Evolutionary conservation across 768 basidiomycete species (phyloP).

Genomic region (Tylopilus felleus): DNA sequence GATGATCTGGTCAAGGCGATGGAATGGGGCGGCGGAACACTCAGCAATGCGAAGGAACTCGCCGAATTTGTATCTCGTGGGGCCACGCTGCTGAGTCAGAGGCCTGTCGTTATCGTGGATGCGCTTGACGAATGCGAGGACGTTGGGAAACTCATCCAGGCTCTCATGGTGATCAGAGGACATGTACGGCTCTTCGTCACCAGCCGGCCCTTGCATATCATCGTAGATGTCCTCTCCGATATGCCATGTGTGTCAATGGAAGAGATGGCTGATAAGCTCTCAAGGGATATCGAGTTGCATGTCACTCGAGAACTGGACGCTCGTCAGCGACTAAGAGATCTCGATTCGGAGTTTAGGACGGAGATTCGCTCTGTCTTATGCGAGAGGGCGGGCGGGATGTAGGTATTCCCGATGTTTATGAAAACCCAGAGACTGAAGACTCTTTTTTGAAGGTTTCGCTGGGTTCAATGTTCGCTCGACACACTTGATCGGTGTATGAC

Average conservation of each 20-base stretch:
- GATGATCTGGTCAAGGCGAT: background rate
- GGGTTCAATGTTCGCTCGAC: background rate
- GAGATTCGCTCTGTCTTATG: background rate
- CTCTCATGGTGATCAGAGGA: background rate
- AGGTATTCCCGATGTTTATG: background rate
- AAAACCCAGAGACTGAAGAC: background rate
- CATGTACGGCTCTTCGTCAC: background rate
- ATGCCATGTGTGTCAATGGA: slow-evolving; percentile 2
- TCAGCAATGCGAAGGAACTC: background rate
- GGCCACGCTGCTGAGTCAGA: background rate
- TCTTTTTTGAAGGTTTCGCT: background rate
- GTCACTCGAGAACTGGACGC: slow-evolving; percentile 1
- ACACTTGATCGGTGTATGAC: background rate
- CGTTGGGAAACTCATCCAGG: background rate
- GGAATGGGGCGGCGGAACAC: background rate
- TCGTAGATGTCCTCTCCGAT: background rate
- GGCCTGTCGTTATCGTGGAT: slow-evolving; percentile 1
- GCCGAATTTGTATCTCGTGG: background rate
- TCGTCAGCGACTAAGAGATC: background rate
- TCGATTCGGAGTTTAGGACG: background rate
- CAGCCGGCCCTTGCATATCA: background rate
- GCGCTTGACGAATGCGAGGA: slow-evolving; percentile 7
- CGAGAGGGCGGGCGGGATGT: background rate
- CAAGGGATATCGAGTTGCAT: background rate
- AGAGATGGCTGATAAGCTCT: background rate